A percentile compares a stretch with the other conserved stretches of the same genome.
Conservation (phyloP, 2,329 filamentous ascomycete genomes). For the Penicillium brasilianum region DNA sequence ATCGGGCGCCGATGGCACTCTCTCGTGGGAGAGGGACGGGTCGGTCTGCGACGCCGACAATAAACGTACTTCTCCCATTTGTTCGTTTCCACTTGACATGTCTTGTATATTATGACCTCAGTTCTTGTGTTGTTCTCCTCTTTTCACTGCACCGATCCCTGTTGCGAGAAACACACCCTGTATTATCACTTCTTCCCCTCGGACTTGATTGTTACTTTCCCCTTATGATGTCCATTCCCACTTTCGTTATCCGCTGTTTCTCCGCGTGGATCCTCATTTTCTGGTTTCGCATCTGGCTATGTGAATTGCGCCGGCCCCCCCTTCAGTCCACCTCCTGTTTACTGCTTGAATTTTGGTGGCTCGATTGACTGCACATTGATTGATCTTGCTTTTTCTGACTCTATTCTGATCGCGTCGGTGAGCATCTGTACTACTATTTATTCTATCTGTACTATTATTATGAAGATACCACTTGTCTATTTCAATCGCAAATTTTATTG, state of each 20-base stretch:
- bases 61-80: conserved; percentile 17
- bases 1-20: conserved; percentile 50
- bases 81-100: conserved; percentile 4
- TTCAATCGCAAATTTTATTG: not conserved
- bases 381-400: conserved; percentile 1
- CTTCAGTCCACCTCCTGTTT: not conserved
- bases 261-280: conserved; percentile 8
- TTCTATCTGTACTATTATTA: conserved; percentile 16
- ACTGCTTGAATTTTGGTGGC: conserved; percentile 3
- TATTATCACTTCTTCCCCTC: conserved; percentile 24
- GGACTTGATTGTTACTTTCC: conserved; percentile 6
- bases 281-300: conserved; percentile 25
- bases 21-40: conserved; percentile 50
- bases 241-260: conserved; percentile 5
- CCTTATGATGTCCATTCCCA: not conserved
- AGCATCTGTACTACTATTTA: conserved; percentile 17
- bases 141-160: not conserved
- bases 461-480: conserved; percentile 18
- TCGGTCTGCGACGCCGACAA: conserved; percentile 45
- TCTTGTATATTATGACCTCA: conserved; percentile 23
- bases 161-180: conserved; percentile 24
- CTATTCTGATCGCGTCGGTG: not conserved
- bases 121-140: conserved; percentile 2
- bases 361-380: conserved; percentile 14
- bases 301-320: conserved; percentile 17